These are phyloP conservation scores for Erigeron canadensis DNA, from an alignment of 129 eudicot species.

Conservation along the genomic window DNA sequence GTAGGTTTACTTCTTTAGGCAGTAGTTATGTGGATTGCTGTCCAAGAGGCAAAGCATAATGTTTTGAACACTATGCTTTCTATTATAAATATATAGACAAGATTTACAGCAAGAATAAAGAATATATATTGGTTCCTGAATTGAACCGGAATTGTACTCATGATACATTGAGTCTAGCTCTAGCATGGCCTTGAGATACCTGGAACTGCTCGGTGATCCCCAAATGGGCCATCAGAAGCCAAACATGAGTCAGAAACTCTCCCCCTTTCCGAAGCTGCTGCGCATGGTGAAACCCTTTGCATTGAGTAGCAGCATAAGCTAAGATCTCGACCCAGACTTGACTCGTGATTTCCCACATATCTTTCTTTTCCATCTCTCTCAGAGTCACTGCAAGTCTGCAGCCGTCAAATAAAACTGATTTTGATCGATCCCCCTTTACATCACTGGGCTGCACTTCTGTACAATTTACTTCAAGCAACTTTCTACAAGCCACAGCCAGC, in stretches of 20 bases:
- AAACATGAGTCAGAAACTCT: slow-evolving; percentile 60
- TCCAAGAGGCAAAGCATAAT: too few species aligned
- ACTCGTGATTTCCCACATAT: slow-evolving; percentile 42
- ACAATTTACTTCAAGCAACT: slow-evolving; percentile 37
- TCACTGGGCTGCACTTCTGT: slow-evolving; percentile 35
- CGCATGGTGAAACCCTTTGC: slow-evolving; percentile 43
- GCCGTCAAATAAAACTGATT: slow-evolving; percentile 52
- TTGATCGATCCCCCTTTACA: slow-evolving; percentile 53
- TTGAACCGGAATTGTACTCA: neutral
- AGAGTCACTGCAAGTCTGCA: slow-evolving; percentile 37
- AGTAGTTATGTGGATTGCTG: too few species aligned
- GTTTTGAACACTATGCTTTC: too few species aligned
- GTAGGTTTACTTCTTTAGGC: too few species aligned
- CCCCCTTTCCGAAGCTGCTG: slow-evolving; percentile 56
- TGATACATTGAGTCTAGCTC: slow-evolving; percentile 42
- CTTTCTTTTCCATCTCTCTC: slow-evolving; percentile 12
- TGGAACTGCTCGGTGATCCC: slow-evolving; percentile 66
- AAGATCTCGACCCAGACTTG: slow-evolving; percentile 50
- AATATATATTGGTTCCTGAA: neutral
- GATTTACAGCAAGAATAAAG: too few species aligned
- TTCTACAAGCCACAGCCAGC: slow-evolving; percentile 32
- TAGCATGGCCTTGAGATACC: slow-evolving; percentile 57
- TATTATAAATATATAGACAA: too few species aligned
- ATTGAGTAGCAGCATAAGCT: slow-evolving; percentile 45
- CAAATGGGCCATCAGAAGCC: slow-evolving; percentile 66